phyloP scores from a whole-genome alignment of 805 yeast genomes.

The Barnettozyma salicaria region DNA sequence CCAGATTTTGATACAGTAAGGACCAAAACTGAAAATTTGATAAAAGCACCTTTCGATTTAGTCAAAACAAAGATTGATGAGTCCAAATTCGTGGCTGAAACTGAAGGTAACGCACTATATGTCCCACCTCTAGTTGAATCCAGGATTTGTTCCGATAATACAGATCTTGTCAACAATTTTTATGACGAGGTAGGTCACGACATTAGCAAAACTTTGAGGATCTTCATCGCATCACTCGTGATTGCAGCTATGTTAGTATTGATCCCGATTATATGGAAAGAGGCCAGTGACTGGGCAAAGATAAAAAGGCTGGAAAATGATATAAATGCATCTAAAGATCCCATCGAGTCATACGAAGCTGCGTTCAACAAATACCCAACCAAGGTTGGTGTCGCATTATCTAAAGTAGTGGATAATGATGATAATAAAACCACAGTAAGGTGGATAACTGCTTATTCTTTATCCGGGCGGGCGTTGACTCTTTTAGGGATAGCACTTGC shows the following conservation, averaged over 20 bases:
- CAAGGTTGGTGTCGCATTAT: slow-evolving; percentile 14
- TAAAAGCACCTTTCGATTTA: slow-evolving; percentile 54
- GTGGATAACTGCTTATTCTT: slow-evolving; percentile 38
- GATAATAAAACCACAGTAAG: slow-evolving; percentile 23
- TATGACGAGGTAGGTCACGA: slow-evolving; percentile 28
- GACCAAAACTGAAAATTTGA: slow-evolving; percentile 46
- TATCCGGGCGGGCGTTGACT: slow-evolving; percentile 45
- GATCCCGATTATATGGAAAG: slow-evolving; percentile 39
- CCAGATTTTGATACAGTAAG: slow-evolving; percentile 65
- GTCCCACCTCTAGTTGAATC: slow-evolving; percentile 35
- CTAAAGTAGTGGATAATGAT: slow-evolving; percentile 7
- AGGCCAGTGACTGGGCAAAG: slow-evolving; percentile 43
- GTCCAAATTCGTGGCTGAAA: slow-evolving; percentile 18
- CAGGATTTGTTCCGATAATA: slow-evolving; percentile 36
- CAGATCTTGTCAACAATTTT: slow-evolving; percentile 34
- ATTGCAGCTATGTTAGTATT: slow-evolving; percentile 38
- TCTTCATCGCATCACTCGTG: slow-evolving; percentile 35
- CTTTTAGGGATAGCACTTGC: slow-evolving; percentile 48
- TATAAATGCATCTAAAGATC: slow-evolving; percentile 12
- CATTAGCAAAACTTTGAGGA: slow-evolving; percentile 32
- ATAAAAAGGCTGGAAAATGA: slow-evolving; percentile 31
- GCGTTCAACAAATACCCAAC: slow-evolving; percentile 23
- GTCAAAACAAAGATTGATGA: slow-evolving; percentile 38
- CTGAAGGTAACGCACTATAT: slow-evolving; percentile 24
- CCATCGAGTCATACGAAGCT: slow-evolving; percentile 21